These are phyloP conservation scores for Lactuca saligna DNA, from an alignment of 129 eudicot species.

Conservation along the genomic window DNA sequence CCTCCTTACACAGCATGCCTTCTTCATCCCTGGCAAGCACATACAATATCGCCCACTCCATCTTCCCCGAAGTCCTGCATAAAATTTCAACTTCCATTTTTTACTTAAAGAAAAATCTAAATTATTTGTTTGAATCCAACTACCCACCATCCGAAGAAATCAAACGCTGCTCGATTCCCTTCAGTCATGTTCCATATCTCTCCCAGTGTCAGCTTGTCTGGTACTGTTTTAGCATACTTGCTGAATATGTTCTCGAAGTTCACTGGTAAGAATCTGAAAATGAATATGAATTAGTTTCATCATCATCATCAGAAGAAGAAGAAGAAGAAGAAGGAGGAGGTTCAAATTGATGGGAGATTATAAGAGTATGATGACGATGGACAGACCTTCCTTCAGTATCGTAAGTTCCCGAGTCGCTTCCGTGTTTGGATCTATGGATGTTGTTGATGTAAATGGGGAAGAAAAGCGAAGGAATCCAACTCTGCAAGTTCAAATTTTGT, in stretches of 20 bases:
- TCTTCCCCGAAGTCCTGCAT: conserved; percentile 47
- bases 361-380: too few relatives aligned
- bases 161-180: conserved; percentile 63
- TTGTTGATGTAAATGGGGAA: conserved; percentile 70
- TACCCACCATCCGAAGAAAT: conserved; percentile 62
- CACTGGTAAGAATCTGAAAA: conserved; percentile 60
- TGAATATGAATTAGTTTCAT: too few relatives aligned
- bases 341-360: too few relatives aligned
- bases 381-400: conserved; percentile 85
- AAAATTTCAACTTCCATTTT: background rate
- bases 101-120: background rate
- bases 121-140: background rate
- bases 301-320: too few relatives aligned
- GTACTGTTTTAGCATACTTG: conserved; percentile 68
- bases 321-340: too few relatives aligned
- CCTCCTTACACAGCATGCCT: conserved; percentile 63
- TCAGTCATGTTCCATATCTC: conserved; percentile 92
- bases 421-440: conserved; percentile 79
- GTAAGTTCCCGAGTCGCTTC: conserved; percentile 70
- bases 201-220: conserved; percentile 61
- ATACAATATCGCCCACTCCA: conserved; percentile 54
- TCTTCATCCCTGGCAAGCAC: conserved; percentile 53
- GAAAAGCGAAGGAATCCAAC: conserved; percentile 77
- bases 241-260: conserved; percentile 82
- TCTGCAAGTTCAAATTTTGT: conserved; percentile 29